Base-by-base conservation (phyloP, 306 rosid species). In the Myrica gale region DNA sequence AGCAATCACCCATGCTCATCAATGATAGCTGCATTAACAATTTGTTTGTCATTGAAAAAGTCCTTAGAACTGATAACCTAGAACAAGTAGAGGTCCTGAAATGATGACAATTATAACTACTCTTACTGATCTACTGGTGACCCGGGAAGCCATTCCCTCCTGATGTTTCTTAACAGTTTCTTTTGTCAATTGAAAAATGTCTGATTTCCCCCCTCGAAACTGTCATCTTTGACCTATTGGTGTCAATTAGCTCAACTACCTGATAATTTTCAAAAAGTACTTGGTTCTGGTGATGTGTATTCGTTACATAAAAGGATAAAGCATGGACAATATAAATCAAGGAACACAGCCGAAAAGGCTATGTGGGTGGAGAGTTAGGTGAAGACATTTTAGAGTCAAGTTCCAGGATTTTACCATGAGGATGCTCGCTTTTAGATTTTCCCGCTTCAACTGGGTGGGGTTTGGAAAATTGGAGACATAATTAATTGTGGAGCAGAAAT, bases 81-180 rank as follows among this genome's bases (percentile, higher is more conserved):
- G 37, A 32, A 32, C 37, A 32, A 32, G 37, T 32, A 32, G 37
- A 32, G 3, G 0, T 32, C 3, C 37, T 32, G 37, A 32, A 32
- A 32, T 32, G 37, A 32, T 32, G 37, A 32, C 37, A 32, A 32
- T 32, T 32, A 32, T 2, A 32, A 32, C 37, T 32, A 32, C 37
- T 32, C 37, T 32, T 32, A 2, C 37, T 32, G 37, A 32, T 32
- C 37, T 32, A 32, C 39, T 16, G 42, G 32, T 42, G 50, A 44
- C 50, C 26, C 21, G 41, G 19, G 53, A 20, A 53, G 74, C 54
- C 54, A 5, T 44, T 54, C 55, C 76, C 66, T 54, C n/a, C 17
- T 13, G 12, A 52, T 47, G 60, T 58, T 70, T 70, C 81, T 15
- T 7, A 1, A 71, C 46, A 57, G n/a, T 46, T 56, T 4, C 75